Base-by-base conservation (phyloP, 2,329 filamentous ascomycete genomes). In the Diaporthe batatas region DNA sequence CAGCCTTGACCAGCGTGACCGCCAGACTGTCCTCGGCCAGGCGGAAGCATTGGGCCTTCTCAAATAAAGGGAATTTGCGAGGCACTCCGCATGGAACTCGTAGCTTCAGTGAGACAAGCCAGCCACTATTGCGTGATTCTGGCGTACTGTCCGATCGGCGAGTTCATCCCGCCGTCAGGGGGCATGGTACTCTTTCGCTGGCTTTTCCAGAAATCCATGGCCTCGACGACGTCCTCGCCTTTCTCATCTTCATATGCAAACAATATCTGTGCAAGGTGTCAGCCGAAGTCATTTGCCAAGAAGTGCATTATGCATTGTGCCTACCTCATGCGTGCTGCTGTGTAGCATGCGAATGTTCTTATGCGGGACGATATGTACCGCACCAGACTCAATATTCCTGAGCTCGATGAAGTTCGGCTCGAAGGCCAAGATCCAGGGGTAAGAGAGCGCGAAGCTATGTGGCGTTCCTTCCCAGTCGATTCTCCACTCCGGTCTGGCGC, bases 271-370 rank as follows among this genome's bases (percentile, higher is more conserved):
- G 25, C 18, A 5, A 47, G 14, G 47, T 72, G 79, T 81, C 68
- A 83, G 78, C 39, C 75, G n/a, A 25, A 11, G 36, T 39, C 32
- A 8, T 47, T 29, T 21, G n/a, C 21, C 14, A 10, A 6, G 10
- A 39, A 42, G 5, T 34, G 25, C 12, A 32, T 71, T 11, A 39
- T 49, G 44, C 23, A 68, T 68, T 42, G 25, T 3, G 23, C 90
- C 84, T 86, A 98, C 96, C 92, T 99, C 96, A 86, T 97, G 91
- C 73, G 96, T 98, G 79, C 94, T 98, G 81, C 95, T 96, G 84
- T 99, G 96, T 77, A 99, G 87, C 95, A 98, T 98, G 79, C 96
- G 91, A 79, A 98, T 97, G 80, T 97, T 98, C 88, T 94, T 97
- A 79, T 95, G 95, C 72, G 95, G 97, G 81, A 98, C 93, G 78